A percentile compares a stretch with the other conserved stretches of the same genome.
Evolutionary conservation across 1,284 basidiomycete species (phyloP).

Genomic region (Leccinum glutinopallens): DNA sequence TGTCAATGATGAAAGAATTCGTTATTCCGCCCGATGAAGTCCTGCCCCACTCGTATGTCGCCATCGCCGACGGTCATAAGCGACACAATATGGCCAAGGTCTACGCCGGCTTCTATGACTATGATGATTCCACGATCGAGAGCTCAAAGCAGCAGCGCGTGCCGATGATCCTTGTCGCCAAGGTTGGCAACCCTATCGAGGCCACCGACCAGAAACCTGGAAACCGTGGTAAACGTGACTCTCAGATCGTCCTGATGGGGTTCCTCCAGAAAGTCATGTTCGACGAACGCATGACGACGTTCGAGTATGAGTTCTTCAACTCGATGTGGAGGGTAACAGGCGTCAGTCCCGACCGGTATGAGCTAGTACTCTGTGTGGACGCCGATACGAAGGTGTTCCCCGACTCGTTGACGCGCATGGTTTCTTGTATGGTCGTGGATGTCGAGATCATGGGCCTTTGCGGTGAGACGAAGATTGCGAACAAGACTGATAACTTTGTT

Average conservation of each 20-base stretch:
- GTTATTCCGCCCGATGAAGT: conserved; percentile 85
- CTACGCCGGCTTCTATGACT: conserved; percentile 96
- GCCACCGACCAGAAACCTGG: conserved; percentile 90
- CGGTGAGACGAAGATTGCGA: conserved; percentile 98
- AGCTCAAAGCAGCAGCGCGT: conserved; percentile 95
- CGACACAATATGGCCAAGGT: conserved; percentile 99
- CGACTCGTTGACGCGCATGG: conserved; percentile 90
- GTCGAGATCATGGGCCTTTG: conserved; percentile 98
- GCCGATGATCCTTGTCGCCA: conserved; percentile 93
- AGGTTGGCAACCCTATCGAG: conserved; percentile 92
- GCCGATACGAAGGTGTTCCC: conserved; percentile 98
- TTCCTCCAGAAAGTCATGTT: conserved; percentile 99
- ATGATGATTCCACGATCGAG: conserved; percentile 92
- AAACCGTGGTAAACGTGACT: conserved; percentile 98
- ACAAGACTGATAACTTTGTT: conserved; percentile 97
- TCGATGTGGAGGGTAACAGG: conserved; percentile 94
- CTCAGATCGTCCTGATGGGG: conserved; percentile 96
- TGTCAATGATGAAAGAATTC: conserved; percentile 98
- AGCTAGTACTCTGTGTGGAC: conserved; percentile 96
- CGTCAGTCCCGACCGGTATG: conserved; percentile 95
- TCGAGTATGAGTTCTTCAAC: conserved; percentile 99
- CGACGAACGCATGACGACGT: conserved; percentile 98
- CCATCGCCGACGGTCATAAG: conserved; percentile 98
- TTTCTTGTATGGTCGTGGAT: conserved; percentile 94
- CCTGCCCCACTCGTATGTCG: conserved; percentile 94